Evolutionary conservation across 805 yeast species (phyloP).

Genomic region (Ogataea kodamae): DNA sequence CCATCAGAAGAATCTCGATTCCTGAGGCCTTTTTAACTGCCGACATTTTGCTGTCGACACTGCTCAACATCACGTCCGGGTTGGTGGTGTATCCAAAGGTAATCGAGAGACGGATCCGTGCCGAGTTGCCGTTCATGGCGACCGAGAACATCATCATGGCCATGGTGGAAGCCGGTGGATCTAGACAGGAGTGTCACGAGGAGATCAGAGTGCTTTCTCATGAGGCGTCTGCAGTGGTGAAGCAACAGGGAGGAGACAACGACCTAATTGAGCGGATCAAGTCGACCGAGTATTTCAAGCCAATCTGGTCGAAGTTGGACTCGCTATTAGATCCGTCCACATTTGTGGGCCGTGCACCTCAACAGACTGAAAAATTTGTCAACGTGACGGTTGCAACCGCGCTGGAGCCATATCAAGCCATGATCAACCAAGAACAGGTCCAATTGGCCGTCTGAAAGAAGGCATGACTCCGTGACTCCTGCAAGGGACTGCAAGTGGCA

Average conservation of each 20-base stretch:
- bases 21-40: conserved; percentile 97
- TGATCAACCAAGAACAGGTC: conserved; percentile 64
- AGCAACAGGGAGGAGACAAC: conserved; percentile 97
- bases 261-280: conserved; percentile 88
- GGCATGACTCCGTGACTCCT: conserved; percentile 4
- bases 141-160: conserved; percentile 99
- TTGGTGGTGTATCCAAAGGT: conserved; percentile 98
- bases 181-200: conserved; percentile 98
- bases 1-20: conserved; percentile 92
- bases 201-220: conserved; percentile 94
- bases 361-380: conserved; percentile 93
- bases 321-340: conserved; percentile 83
- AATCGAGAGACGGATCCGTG: conserved; percentile 88
- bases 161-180: conserved; percentile 96
- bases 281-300: conserved; percentile 76
- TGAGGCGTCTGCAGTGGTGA: conserved; percentile 95
- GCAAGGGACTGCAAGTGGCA: conserved; percentile 7
- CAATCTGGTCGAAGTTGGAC: conserved; percentile 84
- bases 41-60: conserved; percentile 84
- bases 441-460: conserved; percentile 64
- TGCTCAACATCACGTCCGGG: conserved; percentile 90
- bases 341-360: conserved; percentile 97
- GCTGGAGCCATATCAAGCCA: conserved; percentile 58
- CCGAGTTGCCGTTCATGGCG: conserved; percentile 99
- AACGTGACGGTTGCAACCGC: conserved; percentile 81